phyloP scores from a whole-genome alignment of 305 asterid genomes.

The Rubia occidens region DNA sequence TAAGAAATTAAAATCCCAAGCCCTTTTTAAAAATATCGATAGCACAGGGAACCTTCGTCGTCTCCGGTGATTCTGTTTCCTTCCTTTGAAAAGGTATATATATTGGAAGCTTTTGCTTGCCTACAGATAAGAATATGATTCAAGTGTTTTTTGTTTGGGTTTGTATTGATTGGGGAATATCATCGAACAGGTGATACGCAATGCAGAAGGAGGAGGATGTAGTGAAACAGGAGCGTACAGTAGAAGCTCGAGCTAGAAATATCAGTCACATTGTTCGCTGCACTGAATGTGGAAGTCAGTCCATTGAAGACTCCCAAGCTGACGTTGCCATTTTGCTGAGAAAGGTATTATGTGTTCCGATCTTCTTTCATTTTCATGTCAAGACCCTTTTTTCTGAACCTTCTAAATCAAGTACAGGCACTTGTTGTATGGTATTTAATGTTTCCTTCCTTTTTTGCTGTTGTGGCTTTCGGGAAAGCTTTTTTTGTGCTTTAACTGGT shows the following conservation, averaged over 20 bases:
- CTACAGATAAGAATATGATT: too few relatives aligned
- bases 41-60: too few relatives aligned
- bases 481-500: not conserved
- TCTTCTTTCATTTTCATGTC: not conserved
- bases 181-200: slow-evolving; percentile 1
- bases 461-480: not conserved
- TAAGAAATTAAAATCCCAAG: too few relatives aligned
- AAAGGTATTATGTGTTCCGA: slow-evolving; percentile 34
- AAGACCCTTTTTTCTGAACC: not conserved
- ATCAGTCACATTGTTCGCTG: slow-evolving; percentile 92
- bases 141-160: too few relatives aligned
- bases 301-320: slow-evolving; percentile 93
- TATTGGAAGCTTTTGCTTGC: too few relatives aligned
- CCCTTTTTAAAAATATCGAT: too few relatives aligned
- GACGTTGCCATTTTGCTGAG: slow-evolving; percentile 82
- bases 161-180: too few relatives aligned
- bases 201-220: slow-evolving; percentile 51
- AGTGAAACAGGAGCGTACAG: slow-evolving; percentile 46
- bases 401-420: not conserved
- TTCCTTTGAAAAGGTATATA: too few relatives aligned
- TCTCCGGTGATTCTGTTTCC: too few relatives aligned
- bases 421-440: not conserved
- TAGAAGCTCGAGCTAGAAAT: slow-evolving; percentile 80
- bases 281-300: slow-evolving; percentile 92
- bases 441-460: not conserved